Percentiles rank a stretch among this genome's conserved stretches.
Conservation (phyloP, 1,139 yeast genomes). For the Hyphopichia khmerensis region DNA sequence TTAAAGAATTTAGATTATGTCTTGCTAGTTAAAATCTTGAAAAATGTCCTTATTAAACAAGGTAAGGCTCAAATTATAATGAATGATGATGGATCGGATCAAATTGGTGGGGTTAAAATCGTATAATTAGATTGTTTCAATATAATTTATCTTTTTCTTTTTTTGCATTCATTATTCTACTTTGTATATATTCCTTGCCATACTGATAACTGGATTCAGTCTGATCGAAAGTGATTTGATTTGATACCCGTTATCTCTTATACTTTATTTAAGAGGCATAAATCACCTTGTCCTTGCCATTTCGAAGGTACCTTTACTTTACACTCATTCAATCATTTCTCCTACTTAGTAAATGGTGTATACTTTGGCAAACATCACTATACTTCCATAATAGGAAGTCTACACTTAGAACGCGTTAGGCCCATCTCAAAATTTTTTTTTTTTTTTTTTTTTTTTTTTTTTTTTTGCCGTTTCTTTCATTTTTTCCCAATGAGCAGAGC, state of each 20-base stretch:
- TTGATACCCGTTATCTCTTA: slow-evolving; percentile 2
- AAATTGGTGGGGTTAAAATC: slow-evolving; percentile 70
- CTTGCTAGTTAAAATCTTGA: slow-evolving; percentile 54
- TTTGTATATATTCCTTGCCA: slow-evolving; percentile 1
- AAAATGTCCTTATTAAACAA: slow-evolving; percentile 57
- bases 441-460: slow-evolving; percentile 8
- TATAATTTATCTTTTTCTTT: neutral
- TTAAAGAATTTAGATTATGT: slow-evolving; percentile 63
- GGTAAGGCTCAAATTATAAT: slow-evolving; percentile 67
- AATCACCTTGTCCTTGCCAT: slow-evolving; percentile 6
- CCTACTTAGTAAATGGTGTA: slow-evolving; percentile 22
- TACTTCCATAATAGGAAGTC: slow-evolving; percentile 27
- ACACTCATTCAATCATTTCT: neutral
- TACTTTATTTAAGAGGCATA: slow-evolving; percentile 15
- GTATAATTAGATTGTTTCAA: slow-evolving; percentile 22
- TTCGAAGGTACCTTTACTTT: slow-evolving; percentile 9
- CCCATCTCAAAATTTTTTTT: slow-evolving; percentile 1
- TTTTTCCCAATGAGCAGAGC: slow-evolving; percentile 2
- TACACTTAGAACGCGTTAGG: slow-evolving; percentile 8
- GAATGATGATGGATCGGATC: slow-evolving; percentile 50
- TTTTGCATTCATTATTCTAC: neutral
- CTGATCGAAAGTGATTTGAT: neutral
- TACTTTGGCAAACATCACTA: slow-evolving; percentile 23
- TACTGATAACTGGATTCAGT: neutral
- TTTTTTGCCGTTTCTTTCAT: slow-evolving; percentile 3